A percentile compares a stretch with the other conserved stretches of the same genome.
These are phyloP conservation scores for Extremus antarcticus DNA, from an alignment of 495 filamentous ascomycete genomes.

Conservation along the genomic window DNA sequence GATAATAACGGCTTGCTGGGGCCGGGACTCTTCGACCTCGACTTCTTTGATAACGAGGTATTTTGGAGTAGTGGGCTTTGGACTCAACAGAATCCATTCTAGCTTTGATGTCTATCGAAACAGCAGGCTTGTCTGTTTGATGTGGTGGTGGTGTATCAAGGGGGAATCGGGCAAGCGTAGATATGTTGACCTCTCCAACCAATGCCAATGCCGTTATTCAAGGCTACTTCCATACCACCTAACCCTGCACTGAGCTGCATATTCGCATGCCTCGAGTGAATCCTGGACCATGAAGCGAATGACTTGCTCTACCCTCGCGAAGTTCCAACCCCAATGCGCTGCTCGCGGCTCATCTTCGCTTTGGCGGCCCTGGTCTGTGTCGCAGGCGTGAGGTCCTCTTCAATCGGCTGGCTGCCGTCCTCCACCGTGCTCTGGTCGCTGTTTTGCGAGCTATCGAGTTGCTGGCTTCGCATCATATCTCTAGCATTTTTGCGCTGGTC, in stretches of 20 bases:
- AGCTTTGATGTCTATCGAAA: no score
- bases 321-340: constrained; percentile 12
- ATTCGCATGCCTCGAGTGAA: no score
- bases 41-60: background rate
- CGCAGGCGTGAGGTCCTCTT: constrained; percentile 8
- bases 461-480: constrained; percentile 6
- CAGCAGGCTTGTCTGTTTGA: no score
- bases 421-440: constrained; percentile 14
- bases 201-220: no score
- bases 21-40: background rate
- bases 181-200: no score
- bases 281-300: no score
- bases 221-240: no score
- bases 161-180: no score
- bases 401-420: background rate
- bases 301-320: constrained; percentile 9
- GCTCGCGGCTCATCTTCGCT: constrained; percentile 9
- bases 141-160: no score
- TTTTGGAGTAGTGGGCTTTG: no score
- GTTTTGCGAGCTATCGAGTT: constrained; percentile 11
- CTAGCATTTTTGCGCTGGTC: constrained; percentile 16
- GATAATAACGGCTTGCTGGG: background rate
- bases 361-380: constrained; percentile 14
- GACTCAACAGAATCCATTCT: no score
- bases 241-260: no score